Percentiles rank a stretch among this genome's conserved stretches.
Conservation (phyloP, 1,284 basidiomycete species). For the Wallemia ichthyophaga region DNA sequence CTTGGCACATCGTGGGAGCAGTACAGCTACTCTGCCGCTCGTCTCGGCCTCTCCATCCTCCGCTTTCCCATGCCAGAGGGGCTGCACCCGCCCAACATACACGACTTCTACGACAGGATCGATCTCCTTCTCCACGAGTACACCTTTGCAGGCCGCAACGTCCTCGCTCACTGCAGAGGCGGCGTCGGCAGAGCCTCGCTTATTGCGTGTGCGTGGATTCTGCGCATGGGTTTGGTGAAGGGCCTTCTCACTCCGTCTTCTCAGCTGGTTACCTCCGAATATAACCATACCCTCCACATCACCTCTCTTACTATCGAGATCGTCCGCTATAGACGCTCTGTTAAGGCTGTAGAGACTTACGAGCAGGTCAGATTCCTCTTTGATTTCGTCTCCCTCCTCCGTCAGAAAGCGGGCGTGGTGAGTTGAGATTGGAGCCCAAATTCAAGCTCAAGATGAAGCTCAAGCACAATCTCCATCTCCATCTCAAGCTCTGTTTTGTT, state of each 20-base stretch:
- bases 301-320: constrained; percentile 42
- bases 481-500: too few species aligned
- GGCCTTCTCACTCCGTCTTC: constrained; percentile 1
- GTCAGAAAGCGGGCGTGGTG: constrained; percentile 9
- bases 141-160: constrained; percentile 37
- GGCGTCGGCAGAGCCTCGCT: constrained; percentile 83
- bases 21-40: constrained; percentile 32
- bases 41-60: constrained; percentile 43
- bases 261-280: not conserved
- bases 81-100: constrained; percentile 37
- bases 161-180: constrained; percentile 75
- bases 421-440: too few species aligned
- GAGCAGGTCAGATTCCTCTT: constrained; percentile 64
- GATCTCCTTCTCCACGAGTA: constrained; percentile 36
- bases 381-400: constrained; percentile 40
- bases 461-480: not conserved
- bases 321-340: constrained; percentile 38
- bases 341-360: constrained; percentile 66
- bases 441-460: too few species aligned
- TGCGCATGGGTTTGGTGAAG: constrained; percentile 50
- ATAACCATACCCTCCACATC: constrained; percentile 16
- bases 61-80: constrained; percentile 73
- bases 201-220: constrained; percentile 69
- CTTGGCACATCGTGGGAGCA: constrained; percentile 56
- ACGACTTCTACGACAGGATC: constrained; percentile 37